phyloP scores from a whole-genome alignment of 805 yeast species.

The Danielia oregonensis region DNA sequence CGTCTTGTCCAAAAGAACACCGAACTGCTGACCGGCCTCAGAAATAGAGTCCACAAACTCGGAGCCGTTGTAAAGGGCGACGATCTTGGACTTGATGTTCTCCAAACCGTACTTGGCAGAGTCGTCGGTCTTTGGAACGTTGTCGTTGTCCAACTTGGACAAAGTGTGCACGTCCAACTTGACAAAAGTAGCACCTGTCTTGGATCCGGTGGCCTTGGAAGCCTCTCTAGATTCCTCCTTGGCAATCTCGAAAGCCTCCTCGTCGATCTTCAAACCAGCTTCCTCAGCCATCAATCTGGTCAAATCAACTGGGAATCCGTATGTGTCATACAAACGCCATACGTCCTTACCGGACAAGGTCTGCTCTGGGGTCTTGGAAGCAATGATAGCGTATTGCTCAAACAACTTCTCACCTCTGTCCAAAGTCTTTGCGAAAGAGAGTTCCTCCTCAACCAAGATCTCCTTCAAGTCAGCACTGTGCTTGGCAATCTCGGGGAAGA shows the following conservation, averaged over 20 bases:
- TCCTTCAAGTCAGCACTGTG: constrained; percentile 76
- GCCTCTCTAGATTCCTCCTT: constrained; percentile 89
- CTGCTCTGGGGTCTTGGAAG: constrained; percentile 70
- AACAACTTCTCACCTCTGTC: constrained; percentile 97
- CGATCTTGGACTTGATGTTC: constrained; percentile 63
- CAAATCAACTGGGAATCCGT: constrained; percentile 98
- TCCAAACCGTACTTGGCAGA: constrained; percentile 69
- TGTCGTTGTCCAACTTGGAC: constrained; percentile 60
- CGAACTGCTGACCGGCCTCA: constrained; percentile 51
- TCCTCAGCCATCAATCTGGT: constrained; percentile 99
- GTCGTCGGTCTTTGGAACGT: constrained; percentile 81
- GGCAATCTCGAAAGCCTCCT: constrained; percentile 87
- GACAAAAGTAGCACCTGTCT: constrained; percentile 53
- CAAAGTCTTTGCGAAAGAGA: constrained; percentile 88
- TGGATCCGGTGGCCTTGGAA: constrained; percentile 79
- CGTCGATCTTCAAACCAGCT: constrained; percentile 89
- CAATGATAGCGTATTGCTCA: constrained; percentile 85
- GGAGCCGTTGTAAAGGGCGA: constrained; percentile 67
- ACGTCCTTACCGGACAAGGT: constrained; percentile 89
- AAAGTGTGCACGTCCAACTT: constrained; percentile 91
- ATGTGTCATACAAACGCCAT: constrained; percentile 97
- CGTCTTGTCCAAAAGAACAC: constrained; percentile 82
- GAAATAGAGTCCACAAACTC: constrained; percentile 49
- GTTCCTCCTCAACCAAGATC: constrained; percentile 93
- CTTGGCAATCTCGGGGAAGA: constrained; percentile 86